Evolutionary conservation across 2,329 filamentous ascomycete genomes (phyloP).

Genomic region (Cercospora sp.): DNA sequence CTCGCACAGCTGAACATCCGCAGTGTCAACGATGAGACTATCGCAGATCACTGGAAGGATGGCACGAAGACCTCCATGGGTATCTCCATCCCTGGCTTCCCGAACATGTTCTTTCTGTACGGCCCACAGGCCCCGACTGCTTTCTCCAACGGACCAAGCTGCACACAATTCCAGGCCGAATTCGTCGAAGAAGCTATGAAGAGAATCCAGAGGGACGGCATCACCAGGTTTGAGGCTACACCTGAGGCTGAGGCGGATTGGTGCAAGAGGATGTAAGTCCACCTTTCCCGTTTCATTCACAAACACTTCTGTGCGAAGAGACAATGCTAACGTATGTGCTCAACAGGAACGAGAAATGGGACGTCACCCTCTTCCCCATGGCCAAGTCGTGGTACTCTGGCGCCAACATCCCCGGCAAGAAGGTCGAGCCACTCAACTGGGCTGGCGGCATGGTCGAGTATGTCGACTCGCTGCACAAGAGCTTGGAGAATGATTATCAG

Average conservation of each 20-base stretch:
- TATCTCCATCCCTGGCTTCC: conserved; percentile 36
- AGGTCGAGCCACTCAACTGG: conserved; percentile 48
- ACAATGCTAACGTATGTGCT: conserved; percentile 30
- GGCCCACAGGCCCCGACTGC: conserved; percentile 50
- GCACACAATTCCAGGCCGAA: conserved; percentile 44
- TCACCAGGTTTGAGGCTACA: conserved; percentile 40
- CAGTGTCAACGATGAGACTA: conserved; percentile 39
- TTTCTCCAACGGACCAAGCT: conserved; percentile 49
- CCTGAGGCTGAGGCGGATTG: conserved; percentile 47
- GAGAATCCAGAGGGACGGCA: conserved; percentile 42
- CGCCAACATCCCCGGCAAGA: conserved; percentile 50
- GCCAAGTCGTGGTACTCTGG: conserved; percentile 41
- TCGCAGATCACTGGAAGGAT: conserved; percentile 47
- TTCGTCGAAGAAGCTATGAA: conserved; percentile 49
- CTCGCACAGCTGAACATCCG: conserved; percentile 41
- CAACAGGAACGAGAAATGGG: conserved; percentile 32
- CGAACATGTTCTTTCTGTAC: conserved; percentile 48
- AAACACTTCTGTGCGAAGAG: background rate
- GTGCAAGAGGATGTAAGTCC: conserved; percentile 33
- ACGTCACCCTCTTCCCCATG: conserved; percentile 35
- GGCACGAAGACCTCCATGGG: conserved; percentile 47
- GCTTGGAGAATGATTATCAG: conserved; percentile 36
- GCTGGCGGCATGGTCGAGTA: conserved; percentile 44
- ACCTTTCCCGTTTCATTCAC: background rate
- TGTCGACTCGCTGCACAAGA: conserved; percentile 30